Conservation (phyloP, 768 basidiomycete species). For the Boletus rex-veris region DNA sequence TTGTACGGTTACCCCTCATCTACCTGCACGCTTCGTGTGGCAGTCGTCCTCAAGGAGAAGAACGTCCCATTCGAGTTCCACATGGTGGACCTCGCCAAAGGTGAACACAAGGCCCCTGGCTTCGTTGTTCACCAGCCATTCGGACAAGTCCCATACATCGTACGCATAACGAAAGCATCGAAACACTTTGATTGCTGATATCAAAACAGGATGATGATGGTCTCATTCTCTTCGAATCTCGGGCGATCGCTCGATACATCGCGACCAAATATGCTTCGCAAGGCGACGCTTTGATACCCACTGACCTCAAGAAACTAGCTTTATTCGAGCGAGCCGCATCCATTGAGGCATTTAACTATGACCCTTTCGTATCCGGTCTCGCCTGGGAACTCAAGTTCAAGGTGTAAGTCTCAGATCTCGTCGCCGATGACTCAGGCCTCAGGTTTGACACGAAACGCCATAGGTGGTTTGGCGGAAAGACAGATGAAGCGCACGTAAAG, state of each 20-base stretch:
- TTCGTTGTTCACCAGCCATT: constrained; percentile 55
- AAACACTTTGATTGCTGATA: not conserved
- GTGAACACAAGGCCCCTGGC: constrained; percentile 44
- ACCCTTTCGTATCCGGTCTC: constrained; percentile 39
- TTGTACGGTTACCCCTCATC: constrained; percentile 28
- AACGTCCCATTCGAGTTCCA: constrained; percentile 50
- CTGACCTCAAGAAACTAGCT: constrained; percentile 34
- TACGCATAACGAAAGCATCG: not conserved
- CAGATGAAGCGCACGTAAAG: constrained; percentile 33
- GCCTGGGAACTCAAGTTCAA: constrained; percentile 46
- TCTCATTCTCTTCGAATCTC: constrained; percentile 41
- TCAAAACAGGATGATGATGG: constrained; percentile 34
- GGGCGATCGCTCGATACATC: constrained; percentile 43
- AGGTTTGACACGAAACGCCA: not conserved
- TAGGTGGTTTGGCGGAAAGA: constrained; percentile 20
- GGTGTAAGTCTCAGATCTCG: constrained; percentile 30
- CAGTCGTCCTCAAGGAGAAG: constrained; percentile 49
- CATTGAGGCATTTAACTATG: constrained; percentile 52
- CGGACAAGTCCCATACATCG: constrained; percentile 42
- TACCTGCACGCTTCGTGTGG: constrained; percentile 51
- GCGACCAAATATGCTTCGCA: constrained; percentile 36
- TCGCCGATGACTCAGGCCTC: not conserved
- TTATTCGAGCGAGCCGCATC: constrained; percentile 51
- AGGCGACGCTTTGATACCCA: constrained; percentile 36
- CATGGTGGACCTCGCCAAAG: constrained; percentile 38